These are phyloP conservation scores for Aspergillus thermomutatus DNA, from an alignment of 2,329 filamentous ascomycete genomes.

Conservation along the genomic window DNA sequence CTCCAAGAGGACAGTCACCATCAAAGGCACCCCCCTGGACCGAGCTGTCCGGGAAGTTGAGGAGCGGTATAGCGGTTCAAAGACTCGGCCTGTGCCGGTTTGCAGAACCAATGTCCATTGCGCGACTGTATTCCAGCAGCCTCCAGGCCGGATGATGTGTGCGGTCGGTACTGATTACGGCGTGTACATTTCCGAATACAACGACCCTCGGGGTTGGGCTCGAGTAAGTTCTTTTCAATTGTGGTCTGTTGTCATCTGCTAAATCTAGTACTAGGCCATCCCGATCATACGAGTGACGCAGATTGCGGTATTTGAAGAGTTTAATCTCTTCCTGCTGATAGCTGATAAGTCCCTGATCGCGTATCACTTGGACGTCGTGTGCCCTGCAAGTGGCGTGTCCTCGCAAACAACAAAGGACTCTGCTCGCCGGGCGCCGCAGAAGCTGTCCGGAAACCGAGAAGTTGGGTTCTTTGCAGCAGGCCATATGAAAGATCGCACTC, in stretches of 20 bases:
- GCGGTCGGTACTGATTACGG: conserved; percentile 95
- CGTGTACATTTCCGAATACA: conserved; percentile 82
- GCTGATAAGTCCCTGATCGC: conserved; percentile 88
- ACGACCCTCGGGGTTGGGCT: conserved; percentile 86
- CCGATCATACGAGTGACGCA: conserved; percentile 77
- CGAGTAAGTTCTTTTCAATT: conserved; percentile 59
- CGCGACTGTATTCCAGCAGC: conserved; percentile 79
- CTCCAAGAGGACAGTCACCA: conserved; percentile 65
- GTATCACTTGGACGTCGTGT: conserved; percentile 86
- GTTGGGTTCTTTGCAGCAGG: conserved; percentile 96
- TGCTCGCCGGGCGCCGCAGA: conserved; percentile 81
- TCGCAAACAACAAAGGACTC: conserved; percentile 64
- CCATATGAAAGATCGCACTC: conserved; percentile 90
- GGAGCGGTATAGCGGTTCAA: conserved; percentile 61
- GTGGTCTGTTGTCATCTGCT: neutral
- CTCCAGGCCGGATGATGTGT: conserved; percentile 79
- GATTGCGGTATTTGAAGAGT: conserved; percentile 91
- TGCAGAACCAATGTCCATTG: conserved; percentile 89
- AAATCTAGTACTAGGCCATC: conserved; percentile 59
- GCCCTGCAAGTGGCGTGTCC: conserved; percentile 48
- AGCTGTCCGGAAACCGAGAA: conserved; percentile 80
- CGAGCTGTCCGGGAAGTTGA: conserved; percentile 88
- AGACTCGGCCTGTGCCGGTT: conserved; percentile 68
- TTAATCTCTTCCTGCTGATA: conserved; percentile 86
- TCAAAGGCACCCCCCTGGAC: conserved; percentile 87